Conservation (phyloP, 805 yeast genomes). For the Clavispora asparagi region DNA sequence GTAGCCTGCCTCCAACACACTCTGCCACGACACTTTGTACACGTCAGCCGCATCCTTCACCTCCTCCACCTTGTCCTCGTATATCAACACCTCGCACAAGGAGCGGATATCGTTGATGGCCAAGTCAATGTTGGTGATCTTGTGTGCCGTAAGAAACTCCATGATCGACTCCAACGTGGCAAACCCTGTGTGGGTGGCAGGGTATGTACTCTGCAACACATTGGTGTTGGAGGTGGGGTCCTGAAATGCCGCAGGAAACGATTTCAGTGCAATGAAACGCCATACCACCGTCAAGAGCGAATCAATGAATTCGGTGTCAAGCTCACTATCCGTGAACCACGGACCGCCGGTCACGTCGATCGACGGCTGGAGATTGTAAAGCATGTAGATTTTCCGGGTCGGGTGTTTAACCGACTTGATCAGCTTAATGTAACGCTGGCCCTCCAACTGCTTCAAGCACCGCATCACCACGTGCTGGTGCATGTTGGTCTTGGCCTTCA, state of each 20-base stretch:
- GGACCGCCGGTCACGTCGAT: constrained; percentile 98
- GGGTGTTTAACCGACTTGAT: constrained; percentile 90
- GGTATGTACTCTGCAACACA: constrained; percentile 45
- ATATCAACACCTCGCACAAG: constrained; percentile 80
- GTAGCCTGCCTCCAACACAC: constrained; percentile 66
- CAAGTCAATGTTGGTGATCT: constrained; percentile 79
- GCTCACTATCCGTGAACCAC: constrained; percentile 95
- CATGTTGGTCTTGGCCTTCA: constrained; percentile 79
- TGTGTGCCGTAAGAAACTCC: constrained; percentile 64
- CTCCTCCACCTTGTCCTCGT: constrained; percentile 78
- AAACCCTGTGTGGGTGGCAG: constrained; percentile 55
- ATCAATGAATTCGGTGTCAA: constrained; percentile 90
- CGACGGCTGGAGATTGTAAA: constrained; percentile 88
- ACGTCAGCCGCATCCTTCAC: constrained; percentile 49
- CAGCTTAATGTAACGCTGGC: constrained; percentile 77
- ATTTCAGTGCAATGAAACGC: constrained; percentile 72
- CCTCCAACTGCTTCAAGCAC: constrained; percentile 75
- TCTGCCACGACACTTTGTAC: constrained; percentile 80
- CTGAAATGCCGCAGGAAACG: constrained; percentile 71
- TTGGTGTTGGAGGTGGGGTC: constrained; percentile 29
- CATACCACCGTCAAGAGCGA: constrained; percentile 78
- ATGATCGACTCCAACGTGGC: constrained; percentile 72
- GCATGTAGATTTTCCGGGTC: constrained; percentile 93
- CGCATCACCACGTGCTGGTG: constrained; percentile 88
- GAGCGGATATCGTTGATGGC: constrained; percentile 69